Evolutionary conservation across 108 stramenopile species (phyloP).

Genomic region (Poteriospumella lacustris): DNA sequence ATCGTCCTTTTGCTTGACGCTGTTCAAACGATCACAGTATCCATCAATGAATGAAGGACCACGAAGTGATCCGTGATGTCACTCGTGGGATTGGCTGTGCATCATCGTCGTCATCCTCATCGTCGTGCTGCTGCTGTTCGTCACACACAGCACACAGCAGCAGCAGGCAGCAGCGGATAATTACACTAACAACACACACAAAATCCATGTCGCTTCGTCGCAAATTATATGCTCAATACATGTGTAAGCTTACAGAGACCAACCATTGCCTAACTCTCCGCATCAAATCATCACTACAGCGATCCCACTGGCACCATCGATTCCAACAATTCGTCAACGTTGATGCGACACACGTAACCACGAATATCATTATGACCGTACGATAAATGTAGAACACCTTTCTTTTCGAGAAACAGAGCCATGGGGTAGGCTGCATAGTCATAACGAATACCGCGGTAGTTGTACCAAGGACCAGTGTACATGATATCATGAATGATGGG

Average conservation of each 20-base stretch:
- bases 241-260: not conserved
- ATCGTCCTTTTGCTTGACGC: too few species aligned
- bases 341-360: not conserved
- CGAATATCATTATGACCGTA: not conserved
- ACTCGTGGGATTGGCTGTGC: too few species aligned
- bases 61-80: too few species aligned
- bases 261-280: not conserved
- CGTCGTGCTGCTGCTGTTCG: too few species aligned
- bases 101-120: too few species aligned
- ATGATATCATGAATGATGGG: not conserved
- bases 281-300: not conserved
- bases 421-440: not conserved
- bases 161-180: too few species aligned
- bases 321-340: not conserved
- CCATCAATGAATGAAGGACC: too few species aligned
- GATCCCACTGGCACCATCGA: not conserved
- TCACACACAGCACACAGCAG: too few species aligned
- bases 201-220: too few species aligned
- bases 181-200: too few species aligned
- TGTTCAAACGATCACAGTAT: too few species aligned
- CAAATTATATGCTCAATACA: too few species aligned
- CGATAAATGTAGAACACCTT: not conserved
- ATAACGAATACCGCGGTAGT: not conserved
- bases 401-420: not conserved
- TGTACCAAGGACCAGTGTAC: not conserved